A percentile compares a stretch with the other conserved stretches of the same genome.
phyloP scores from a whole-genome alignment of 2,329 filamentous ascomycete species.

The Clarireedia hainanense region DNA sequence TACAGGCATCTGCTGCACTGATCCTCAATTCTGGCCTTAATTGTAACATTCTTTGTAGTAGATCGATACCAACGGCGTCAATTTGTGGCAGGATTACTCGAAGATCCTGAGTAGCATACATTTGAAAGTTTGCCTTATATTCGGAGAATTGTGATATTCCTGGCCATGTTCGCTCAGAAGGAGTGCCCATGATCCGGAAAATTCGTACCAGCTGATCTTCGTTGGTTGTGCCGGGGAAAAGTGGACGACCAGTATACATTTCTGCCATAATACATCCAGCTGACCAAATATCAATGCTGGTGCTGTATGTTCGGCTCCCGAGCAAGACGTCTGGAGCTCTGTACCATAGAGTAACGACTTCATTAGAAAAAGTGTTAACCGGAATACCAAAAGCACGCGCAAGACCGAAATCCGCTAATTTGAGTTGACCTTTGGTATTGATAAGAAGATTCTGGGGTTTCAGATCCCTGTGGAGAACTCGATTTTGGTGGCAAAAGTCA shows the following conservation, averaged over 20 bases:
- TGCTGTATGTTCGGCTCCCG: constrained; percentile 93
- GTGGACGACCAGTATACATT: constrained; percentile 92
- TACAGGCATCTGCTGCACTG: constrained; percentile 76
- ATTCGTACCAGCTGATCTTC: constrained; percentile 97
- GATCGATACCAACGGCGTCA: constrained; percentile 76
- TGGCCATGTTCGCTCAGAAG: constrained; percentile 90
- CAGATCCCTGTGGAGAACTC: constrained; percentile 88
- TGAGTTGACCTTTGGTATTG: constrained; percentile 82
- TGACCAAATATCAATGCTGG: constrained; percentile 99
- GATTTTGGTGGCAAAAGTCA: constrained; percentile 95
- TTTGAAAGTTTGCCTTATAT: constrained; percentile 91
- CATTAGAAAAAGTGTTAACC: constrained; percentile 96
- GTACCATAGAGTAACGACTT: constrained; percentile 97
- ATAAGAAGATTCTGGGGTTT: constrained; percentile 97
- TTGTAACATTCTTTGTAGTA: constrained; percentile 87
- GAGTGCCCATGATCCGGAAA: constrained; percentile 97
- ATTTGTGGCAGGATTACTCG: constrained; percentile 83
- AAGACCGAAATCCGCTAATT: constrained; percentile 90
- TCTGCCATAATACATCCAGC: constrained; percentile 99
- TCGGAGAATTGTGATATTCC: constrained; percentile 94
- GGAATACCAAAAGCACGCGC: constrained; percentile 93
- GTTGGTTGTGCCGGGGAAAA: constrained; percentile 97
- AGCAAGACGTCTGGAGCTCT: constrained; percentile 92
- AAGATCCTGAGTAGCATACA: constrained; percentile 88
- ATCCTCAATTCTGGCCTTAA: constrained; percentile 86